Base-by-base conservation (phyloP, 345 rosid species). In the Anacardium occidentale region DNA sequence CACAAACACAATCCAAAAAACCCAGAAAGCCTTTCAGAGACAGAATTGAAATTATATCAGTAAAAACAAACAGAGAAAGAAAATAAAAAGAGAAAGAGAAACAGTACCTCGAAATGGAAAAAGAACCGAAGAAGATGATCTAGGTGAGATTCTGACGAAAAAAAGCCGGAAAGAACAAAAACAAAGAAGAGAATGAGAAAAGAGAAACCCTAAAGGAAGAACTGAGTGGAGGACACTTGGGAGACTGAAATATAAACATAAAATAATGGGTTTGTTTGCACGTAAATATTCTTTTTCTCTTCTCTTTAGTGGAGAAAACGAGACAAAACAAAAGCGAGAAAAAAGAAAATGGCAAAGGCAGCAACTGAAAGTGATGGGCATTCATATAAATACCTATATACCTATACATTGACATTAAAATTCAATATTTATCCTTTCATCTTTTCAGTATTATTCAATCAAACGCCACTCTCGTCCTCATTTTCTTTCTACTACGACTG, bases 101-200 rank as follows among this genome's bases (percentile, higher is more conserved):
- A 71, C 2, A 40, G 60, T 78, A 74, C 82, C 75, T 74, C 53
- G 29, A 52, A 63, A n/a, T 2, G 58, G 1, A 17, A 48, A 51
- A 48, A 15, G 42, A 37, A 7, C 7, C 5, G 42, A 37, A 37
- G 42, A 21, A 34, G 59, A 12, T 55, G 54, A 69, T 63, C 56
- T 64, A 61, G 56, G 71, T 64, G 7, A 40, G 57, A 11, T n/a
- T 40, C 5, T 37, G 42, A 37, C 6, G 59, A 47, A 59, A 5
- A 70, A 14, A 70, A 50, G 63, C 17, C n/a, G 26, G n/a, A 20
- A 59, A 29, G 37, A 7, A 10, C 40, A n/a, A 21, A 1, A 32
- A 44, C 14, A 1, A 13, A 68, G 37, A 3, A 66, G 14, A 56
- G 22, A 22, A n/a, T 54, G 25, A 5, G 59, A 50, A 68, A 68